These are phyloP conservation scores for Phialophora verrucosa DNA, from an alignment of 2,329 filamentous ascomycete genomes.

Conservation along the genomic window DNA sequence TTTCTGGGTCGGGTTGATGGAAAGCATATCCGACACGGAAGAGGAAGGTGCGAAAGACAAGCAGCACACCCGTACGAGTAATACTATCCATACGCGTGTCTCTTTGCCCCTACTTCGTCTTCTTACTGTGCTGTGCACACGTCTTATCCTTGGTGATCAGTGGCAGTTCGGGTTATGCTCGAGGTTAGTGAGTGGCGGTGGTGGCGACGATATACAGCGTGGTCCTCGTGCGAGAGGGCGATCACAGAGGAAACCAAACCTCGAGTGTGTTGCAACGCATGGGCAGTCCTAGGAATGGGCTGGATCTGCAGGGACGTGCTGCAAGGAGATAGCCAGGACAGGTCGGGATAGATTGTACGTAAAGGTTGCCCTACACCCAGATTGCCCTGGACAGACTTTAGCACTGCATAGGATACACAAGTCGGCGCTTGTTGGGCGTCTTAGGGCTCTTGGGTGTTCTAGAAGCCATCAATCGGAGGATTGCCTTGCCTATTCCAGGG, in stretches of 20 bases:
- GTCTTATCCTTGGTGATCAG: neutral
- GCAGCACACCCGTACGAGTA: no score
- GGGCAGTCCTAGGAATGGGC: neutral
- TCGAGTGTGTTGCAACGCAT: neutral
- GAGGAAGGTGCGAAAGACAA: neutral
- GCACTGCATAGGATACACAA: neutral
- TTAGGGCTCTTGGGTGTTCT: neutral
- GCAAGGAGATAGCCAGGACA: neutral
- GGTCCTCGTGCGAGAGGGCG: neutral
- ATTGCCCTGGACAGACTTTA: neutral
- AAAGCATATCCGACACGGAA: neutral
- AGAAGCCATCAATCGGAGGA: neutral
- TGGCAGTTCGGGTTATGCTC: no score
- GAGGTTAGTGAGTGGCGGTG: neutral
- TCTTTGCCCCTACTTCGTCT: neutral
- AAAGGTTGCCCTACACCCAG: neutral
- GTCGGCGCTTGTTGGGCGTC: neutral
- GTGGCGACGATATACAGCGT: neutral
- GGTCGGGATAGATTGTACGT: neutral
- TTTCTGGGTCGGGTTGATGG: neutral
- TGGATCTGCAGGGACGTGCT: neutral
- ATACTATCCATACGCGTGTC: neutral
- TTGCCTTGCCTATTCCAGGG: neutral
- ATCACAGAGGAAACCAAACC: neutral
- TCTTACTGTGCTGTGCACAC: neutral